phyloP scores from a whole-genome alignment of 2,329 filamentous ascomycete species.

The Colletotrichum cereale region DNA sequence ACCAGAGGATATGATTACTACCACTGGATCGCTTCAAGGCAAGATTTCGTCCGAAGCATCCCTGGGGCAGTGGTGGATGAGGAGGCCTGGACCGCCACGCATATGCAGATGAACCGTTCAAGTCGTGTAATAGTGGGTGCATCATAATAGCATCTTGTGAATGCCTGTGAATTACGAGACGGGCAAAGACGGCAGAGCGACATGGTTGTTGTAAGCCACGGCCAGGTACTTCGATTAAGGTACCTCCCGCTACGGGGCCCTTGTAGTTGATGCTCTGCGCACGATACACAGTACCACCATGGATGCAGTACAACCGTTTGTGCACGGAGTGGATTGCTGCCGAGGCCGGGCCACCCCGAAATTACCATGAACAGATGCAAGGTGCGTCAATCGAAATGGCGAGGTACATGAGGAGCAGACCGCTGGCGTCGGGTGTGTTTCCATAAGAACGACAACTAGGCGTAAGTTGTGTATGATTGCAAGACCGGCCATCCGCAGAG shows the following conservation, averaged over 20 bases:
- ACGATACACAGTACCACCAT: background rate
- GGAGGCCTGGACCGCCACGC: background rate
- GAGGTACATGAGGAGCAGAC: background rate
- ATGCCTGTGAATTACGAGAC: background rate
- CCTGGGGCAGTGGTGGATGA: no score
- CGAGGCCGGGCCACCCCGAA: background rate
- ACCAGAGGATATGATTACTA: background rate
- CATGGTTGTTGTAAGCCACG: background rate
- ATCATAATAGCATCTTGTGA: background rate
- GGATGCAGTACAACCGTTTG: constrained; percentile 3
- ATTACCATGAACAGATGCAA: no score
- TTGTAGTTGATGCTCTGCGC: background rate
- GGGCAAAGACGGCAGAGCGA: background rate
- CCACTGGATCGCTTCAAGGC: background rate
- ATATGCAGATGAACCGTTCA: no score
- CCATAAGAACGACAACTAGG: background rate
- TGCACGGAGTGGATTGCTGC: constrained; percentile 8
- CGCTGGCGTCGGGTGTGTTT: no score
- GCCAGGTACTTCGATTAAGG: background rate
- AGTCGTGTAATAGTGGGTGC: background rate
- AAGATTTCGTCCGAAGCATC: background rate
- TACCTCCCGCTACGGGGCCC: background rate
- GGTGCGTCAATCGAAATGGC: background rate
- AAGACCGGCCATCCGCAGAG: background rate
- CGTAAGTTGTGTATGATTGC: background rate